Evolutionary conservation across 805 yeast species (phyloP).

Genomic region (Candida koratica): DNA sequence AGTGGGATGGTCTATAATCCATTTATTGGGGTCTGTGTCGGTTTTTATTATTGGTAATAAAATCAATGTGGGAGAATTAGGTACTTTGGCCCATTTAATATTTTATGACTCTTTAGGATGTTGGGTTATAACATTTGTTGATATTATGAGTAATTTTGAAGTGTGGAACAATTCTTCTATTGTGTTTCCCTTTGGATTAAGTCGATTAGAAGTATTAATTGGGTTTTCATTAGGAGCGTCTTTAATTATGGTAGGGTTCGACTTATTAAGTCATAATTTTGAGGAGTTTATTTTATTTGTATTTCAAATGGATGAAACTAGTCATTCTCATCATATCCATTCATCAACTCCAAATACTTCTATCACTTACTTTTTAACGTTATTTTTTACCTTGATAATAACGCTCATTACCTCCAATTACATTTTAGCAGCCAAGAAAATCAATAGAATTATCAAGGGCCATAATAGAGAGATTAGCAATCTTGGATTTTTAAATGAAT

Average conservation of each 20-base stretch:
- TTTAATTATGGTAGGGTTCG: conserved; percentile 86
- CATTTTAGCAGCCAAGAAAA: conserved; percentile 31
- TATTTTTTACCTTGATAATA: conserved; percentile 20
- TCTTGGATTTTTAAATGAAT: conserved; percentile 13
- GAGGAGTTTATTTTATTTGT: conserved; percentile 62
- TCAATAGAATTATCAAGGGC: conserved; percentile 30
- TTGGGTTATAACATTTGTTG: conserved; percentile 63
- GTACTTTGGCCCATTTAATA: conserved; percentile 80
- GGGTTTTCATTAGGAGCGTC: conserved; percentile 86
- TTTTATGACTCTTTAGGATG: conserved; percentile 85
- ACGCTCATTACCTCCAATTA: conserved; percentile 34
- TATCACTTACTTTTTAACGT: conserved; percentile 25
- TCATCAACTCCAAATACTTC: conserved; percentile 21
- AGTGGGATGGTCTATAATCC: conserved; percentile 56
- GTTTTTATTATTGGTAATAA: conserved; percentile 60
- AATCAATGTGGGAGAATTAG: conserved; percentile 54
- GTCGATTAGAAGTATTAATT: conserved; percentile 81
- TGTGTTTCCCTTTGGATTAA: conserved; percentile 87
- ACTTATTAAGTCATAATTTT: conserved; percentile 77
- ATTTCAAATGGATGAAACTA: conserved; percentile 26
- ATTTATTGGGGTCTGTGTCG: conserved; percentile 49
- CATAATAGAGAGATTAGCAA: conserved; percentile 18
- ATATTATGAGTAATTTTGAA: conserved; percentile 83
- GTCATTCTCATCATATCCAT: conserved; percentile 40
- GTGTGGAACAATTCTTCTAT: conserved; percentile 84